Percentiles rank a stretch among this genome's conserved stretches.
Conservation (phyloP, 257 asterid species). For the Rehmannia glutinosa region DNA sequence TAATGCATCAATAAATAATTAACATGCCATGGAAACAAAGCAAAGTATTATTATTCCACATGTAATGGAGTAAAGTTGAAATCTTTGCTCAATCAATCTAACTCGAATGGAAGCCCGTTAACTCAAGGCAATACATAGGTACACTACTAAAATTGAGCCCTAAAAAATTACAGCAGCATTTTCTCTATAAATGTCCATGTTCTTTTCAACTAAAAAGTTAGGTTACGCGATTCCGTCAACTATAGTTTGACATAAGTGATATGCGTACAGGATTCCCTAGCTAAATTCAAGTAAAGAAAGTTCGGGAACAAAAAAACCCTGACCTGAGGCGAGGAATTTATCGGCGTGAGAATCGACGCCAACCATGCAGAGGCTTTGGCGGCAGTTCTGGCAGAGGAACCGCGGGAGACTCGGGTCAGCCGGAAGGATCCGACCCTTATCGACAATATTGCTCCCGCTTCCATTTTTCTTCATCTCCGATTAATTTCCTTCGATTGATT, state of each 20-base stretch:
- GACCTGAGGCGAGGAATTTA: slow-evolving; percentile 64
- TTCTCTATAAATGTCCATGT: background rate
- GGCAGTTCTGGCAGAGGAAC: slow-evolving; percentile 96
- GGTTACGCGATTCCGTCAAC: background rate
- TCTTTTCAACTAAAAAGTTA: background rate
- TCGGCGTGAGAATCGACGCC: slow-evolving; percentile 82
- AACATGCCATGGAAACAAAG: slow-evolving; percentile 6
- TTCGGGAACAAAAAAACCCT: background rate
- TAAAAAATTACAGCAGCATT: too few species aligned
- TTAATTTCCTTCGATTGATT: background rate
- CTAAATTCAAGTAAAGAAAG: background rate
- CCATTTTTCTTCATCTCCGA: slow-evolving; percentile 45
- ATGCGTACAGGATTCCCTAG: background rate
- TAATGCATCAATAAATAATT: background rate
- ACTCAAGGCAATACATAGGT: background rate
- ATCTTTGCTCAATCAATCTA: slow-evolving; percentile 5
- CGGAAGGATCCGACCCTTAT: slow-evolving; percentile 76
- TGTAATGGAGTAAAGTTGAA: background rate
- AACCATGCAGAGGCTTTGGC: slow-evolving; percentile 66
- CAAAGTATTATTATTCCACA: background rate
- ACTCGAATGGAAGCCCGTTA: background rate
- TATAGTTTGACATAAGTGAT: background rate
- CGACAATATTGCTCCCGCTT: slow-evolving; percentile 32
- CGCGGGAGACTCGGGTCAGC: slow-evolving; percentile 94
- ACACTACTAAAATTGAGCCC: too few species aligned